Conservation (phyloP, 192 early-diverging fungal genomes). For the Gaertneriomyces semiglobifer region DNA sequence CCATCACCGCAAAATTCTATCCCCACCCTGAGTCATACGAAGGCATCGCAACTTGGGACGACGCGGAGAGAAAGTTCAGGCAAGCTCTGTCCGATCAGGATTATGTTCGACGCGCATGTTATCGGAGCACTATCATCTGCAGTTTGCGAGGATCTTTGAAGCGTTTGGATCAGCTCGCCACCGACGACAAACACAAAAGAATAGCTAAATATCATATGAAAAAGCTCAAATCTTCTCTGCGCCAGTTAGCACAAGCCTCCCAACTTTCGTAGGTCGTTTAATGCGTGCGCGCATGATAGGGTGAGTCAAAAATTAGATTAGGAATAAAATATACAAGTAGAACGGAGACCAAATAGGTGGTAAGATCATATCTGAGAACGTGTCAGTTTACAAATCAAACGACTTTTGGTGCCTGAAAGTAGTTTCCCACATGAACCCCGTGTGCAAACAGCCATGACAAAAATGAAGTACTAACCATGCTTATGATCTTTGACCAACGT, state of each 20-base stretch:
- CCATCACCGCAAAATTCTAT: conserved; percentile 16
- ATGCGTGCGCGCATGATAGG: too few species aligned
- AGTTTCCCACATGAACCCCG: too few species aligned
- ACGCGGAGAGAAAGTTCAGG: conserved; percentile 18
- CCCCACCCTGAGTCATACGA: neutral
- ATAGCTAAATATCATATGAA: conserved; percentile 21
- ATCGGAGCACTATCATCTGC: conserved; percentile 21
- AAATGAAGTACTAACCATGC: conserved; percentile 41
- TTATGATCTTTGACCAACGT: conserved; percentile 93
- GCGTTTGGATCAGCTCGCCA: conserved; percentile 16
- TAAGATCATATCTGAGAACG: neutral
- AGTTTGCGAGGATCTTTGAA: conserved; percentile 12
- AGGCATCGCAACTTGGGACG: conserved; percentile 6
- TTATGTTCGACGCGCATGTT: conserved; percentile 22
- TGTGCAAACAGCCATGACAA: too few species aligned
- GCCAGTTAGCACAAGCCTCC: too few species aligned
- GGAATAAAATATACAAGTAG: neutral
- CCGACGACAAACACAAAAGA: conserved; percentile 8
- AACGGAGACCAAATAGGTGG: neutral
- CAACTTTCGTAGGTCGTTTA: too few species aligned
- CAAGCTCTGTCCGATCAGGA: conserved; percentile 21
- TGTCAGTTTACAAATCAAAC: conserved; percentile 45
- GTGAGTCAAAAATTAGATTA: neutral
- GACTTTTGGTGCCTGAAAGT: conserved; percentile 69
- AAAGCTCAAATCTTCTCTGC: conserved; percentile 8